These are phyloP conservation scores for Blastobotrys chiropterorum DNA, from an alignment of 805 yeast species.

Conservation along the genomic window DNA sequence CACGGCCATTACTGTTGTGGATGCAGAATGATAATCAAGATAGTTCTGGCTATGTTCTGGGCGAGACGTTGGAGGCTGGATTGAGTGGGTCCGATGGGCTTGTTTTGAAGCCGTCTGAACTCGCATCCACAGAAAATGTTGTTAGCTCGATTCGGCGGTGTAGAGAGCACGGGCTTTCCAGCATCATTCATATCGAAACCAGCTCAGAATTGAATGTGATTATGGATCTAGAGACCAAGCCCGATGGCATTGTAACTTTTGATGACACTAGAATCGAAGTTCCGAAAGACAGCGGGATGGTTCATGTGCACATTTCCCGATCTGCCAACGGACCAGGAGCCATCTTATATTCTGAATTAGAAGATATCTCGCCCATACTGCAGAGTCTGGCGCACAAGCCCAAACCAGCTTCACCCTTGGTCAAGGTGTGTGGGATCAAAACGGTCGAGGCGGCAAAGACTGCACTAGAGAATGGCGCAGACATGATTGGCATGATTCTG, in stretches of 20 bases:
- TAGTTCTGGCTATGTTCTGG: conserved; percentile 14
- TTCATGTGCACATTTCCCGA: neutral
- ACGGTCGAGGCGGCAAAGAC: conserved; percentile 58
- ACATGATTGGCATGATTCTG: conserved; percentile 74
- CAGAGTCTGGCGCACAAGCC: neutral
- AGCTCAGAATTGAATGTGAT: neutral
- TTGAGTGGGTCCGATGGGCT: conserved; percentile 20
- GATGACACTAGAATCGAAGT: neutral
- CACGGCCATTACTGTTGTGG: conserved; percentile 19
- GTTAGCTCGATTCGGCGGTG: neutral
- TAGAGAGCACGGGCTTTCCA: conserved; percentile 5
- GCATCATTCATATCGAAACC: conserved; percentile 3
- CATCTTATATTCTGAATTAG: neutral
- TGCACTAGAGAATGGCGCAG: conserved; percentile 70
- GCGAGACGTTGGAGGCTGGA: conserved; percentile 20
- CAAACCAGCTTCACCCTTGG: conserved; percentile 34
- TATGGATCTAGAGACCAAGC: conserved; percentile 1
- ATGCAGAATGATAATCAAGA: conserved; percentile 5
- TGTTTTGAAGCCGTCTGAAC: conserved; percentile 9
- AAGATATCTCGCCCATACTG: neutral
- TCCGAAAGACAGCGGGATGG: neutral
- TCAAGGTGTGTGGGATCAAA: conserved; percentile 81
- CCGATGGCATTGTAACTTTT: conserved; percentile 8
- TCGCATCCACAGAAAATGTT: conserved; percentile 1
- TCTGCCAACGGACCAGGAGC: neutral